Evolutionary conservation across 2,329 filamentous ascomycete genomes (phyloP).

Genomic region (Colletotrichum abscissum): DNA sequence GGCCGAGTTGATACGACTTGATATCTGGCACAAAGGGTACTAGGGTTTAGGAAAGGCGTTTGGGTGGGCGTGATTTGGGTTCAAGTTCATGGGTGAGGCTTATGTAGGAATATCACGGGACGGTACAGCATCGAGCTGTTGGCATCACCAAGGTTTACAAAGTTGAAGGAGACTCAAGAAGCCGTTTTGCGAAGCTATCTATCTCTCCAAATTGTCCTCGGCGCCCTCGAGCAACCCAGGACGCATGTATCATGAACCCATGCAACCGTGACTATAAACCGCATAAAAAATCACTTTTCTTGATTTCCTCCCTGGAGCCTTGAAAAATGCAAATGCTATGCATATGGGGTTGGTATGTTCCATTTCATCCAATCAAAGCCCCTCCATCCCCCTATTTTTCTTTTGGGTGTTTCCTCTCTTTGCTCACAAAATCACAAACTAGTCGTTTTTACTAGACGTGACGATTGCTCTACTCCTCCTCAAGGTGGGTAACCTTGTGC

Average conservation of each 20-base stretch:
- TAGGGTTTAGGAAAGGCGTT: not conserved
- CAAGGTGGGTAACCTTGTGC: slow-evolving; percentile 58
- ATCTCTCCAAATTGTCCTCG: not conserved
- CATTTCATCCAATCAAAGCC: not conserved
- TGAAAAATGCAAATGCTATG: slow-evolving; percentile 28
- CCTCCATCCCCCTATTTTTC: not conserved
- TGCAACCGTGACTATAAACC: slow-evolving; percentile 17
- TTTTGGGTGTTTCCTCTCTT: not conserved
- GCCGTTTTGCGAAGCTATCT: slow-evolving; percentile 19
- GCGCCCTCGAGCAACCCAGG: not conserved
- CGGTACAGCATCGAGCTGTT: no score
- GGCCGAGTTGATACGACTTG: not conserved
- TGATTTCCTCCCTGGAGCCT: slow-evolving; percentile 3
- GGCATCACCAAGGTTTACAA: no score
- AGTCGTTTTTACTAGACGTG: not conserved
- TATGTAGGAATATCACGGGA: not conserved
- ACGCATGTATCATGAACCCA: slow-evolving; percentile 26
- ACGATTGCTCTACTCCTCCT: slow-evolving; percentile 58
- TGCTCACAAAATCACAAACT: no score
- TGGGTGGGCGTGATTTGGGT: not conserved
- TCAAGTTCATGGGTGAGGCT: not conserved
- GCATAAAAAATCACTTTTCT: slow-evolving; percentile 12
- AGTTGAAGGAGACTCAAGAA: not conserved
- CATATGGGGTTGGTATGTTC: slow-evolving; percentile 1
- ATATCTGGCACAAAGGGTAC: no score